Percentiles rank a stretch among this genome's conserved stretches.
These are phyloP conservation scores for Paraurostyla sp. DNA, from an alignment of 73 alveolate genomes.

Conservation along the genomic window DNA sequence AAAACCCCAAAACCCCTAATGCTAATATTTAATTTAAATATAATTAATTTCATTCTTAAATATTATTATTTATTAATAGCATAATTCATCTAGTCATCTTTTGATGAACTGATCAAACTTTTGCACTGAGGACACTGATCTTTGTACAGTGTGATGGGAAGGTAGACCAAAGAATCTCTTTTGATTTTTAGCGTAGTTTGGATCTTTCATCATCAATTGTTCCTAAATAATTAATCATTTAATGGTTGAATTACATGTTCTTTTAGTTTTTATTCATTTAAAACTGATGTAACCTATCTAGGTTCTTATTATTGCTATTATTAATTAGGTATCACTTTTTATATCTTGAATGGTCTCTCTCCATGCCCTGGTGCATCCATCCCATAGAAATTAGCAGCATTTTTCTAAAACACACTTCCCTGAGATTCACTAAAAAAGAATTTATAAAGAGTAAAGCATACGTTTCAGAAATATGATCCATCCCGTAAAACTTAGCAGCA, in stretches of 20 bases:
- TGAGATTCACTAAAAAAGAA: slow-evolving; percentile 14
- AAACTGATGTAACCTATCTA: slow-evolving; percentile 44
- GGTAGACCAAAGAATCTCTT: slow-evolving; percentile 66
- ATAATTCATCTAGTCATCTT: too few relatives aligned
- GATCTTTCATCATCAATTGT: slow-evolving; percentile 59
- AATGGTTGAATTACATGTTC: slow-evolving; percentile 44
- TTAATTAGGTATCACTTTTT: slow-evolving; percentile 40
- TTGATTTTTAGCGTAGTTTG: slow-evolving; percentile 61
- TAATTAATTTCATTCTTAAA: too few relatives aligned
- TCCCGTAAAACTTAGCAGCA: slow-evolving; percentile 62
- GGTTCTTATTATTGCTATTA: background rate
- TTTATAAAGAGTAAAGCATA: background rate
- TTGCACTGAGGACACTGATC: slow-evolving; percentile 58
- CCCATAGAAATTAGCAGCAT: slow-evolving; percentile 50
- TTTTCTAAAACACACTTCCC: slow-evolving; percentile 43
- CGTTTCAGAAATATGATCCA: slow-evolving; percentile 58
- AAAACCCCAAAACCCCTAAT: too few relatives aligned
- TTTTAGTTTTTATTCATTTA: slow-evolving; percentile 61
- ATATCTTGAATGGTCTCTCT: slow-evolving; percentile 50
- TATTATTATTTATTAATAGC: too few relatives aligned
- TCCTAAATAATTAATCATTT: background rate
- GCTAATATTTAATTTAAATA: too few relatives aligned
- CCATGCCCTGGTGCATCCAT: slow-evolving; percentile 22
- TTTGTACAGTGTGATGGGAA: slow-evolving; percentile 30
- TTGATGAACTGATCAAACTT: slow-evolving; percentile 54